A percentile compares a stretch with the other conserved stretches of the same genome.
Conservation (phyloP, 352 stramenopile genomes). For the Phytophthora crassamura region DNA sequence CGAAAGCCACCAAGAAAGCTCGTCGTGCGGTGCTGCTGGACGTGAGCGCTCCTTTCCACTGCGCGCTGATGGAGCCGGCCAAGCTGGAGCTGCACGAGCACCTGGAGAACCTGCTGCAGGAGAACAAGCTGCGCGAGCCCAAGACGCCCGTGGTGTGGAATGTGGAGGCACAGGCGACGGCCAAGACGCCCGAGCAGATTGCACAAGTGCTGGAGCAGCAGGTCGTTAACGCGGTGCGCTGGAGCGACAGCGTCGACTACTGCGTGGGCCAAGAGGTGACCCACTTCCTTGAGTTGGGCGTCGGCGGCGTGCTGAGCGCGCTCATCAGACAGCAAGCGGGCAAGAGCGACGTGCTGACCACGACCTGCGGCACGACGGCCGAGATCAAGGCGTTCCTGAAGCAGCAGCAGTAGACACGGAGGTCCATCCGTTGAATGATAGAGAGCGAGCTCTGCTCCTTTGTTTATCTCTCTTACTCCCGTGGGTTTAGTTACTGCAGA, state of each 20-base stretch:
- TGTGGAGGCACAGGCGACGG: conserved; percentile 56
- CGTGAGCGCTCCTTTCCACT: conserved; percentile 89
- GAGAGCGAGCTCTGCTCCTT: conserved; percentile 15
- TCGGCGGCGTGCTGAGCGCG: conserved; percentile 71
- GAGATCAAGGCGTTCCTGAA: conserved; percentile 61
- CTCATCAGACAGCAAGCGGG: conserved; percentile 78
- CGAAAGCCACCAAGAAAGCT: conserved; percentile 75
- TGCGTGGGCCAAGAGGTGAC: conserved; percentile 54
- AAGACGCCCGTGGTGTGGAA: conserved; percentile 85
- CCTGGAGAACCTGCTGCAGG: conserved; percentile 41
- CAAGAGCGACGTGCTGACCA: conserved; percentile 29
- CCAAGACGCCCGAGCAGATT: conserved; percentile 53
- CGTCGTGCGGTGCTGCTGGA: conserved; percentile 74
- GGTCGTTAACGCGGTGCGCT: conserved; percentile 71
- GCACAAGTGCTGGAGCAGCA: conserved; percentile 59
- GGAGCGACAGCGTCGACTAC: conserved; percentile 84
- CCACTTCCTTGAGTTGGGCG: conserved; percentile 77
- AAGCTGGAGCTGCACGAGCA: conserved; percentile 50
- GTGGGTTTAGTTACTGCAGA: conserved; percentile 6
- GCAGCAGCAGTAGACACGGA: conserved; percentile 8
- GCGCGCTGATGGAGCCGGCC: conserved; percentile 76
- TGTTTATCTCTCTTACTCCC: conserved; percentile 12
- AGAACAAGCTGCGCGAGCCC: conserved; percentile 40
- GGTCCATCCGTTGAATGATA: not conserved
- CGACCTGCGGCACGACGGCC: conserved; percentile 64